Evolutionary conservation across 1,284 basidiomycete genomes (phyloP), one percentile per base, ranked within the genome.

Genomic region (Volvariella volvacea): DNA sequence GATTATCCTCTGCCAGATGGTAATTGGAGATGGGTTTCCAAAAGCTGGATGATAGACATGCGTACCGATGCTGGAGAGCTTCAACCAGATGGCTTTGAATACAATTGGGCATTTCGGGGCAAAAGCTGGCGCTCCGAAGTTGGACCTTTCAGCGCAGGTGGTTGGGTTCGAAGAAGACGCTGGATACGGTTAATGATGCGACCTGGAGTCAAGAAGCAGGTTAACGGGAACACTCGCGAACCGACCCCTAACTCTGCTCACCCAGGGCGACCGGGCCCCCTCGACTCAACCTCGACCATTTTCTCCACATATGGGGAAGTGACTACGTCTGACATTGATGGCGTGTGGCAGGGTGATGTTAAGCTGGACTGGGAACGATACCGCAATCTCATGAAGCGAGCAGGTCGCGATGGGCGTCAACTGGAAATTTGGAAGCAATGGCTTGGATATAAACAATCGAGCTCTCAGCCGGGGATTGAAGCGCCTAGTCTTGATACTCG

Each of bases 1-100:
- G 73, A 76, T 41, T 90, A 83, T 52, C 82, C 84, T n/a, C 73
- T 90, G 19, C 88, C 87, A 1, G 84, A 88, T 52, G 86, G 84
- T 19, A 76, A 73, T 9, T 90, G 88, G 88, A 71, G 64, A 37
- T 90, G 87, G 87, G 78, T 88, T 2, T 87, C 84, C 30, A 73
- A 74, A 28, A 63, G 73, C 4, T 90, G 87, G 87, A 85, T 90
- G 83, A 78, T 89, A 47, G 88, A 90, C 64, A 90, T 90, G 87
- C 80, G 82, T 32, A 73, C 78, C 16, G 78, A 84, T 50, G 63
- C 65, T 15, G 84, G 83, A 41, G 74, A 81, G 53, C 81, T 88
- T 3, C 82, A 87, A 54, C 73, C 84, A 51, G 87, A 90, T 52
- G 87, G 87, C 32, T 90, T 88, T 51, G 83, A 90, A 60, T 90